Evolutionary conservation across 2,329 filamentous ascomycete species (phyloP).

Genomic region (Aurifilum marmelostoma): DNA sequence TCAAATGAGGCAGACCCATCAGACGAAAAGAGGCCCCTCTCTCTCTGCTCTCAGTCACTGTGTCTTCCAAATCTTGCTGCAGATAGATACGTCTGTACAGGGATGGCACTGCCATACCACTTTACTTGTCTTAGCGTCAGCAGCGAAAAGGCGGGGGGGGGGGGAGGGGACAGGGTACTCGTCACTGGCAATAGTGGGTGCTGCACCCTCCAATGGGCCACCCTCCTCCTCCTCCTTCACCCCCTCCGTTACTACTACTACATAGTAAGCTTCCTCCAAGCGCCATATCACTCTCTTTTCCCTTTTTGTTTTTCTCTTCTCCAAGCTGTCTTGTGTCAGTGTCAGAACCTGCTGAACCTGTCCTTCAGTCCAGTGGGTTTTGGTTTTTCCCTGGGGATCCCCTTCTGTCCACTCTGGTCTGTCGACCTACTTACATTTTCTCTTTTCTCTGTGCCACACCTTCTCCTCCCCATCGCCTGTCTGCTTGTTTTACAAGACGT

Average conservation of each 20-base stretch:
- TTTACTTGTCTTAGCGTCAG: not conserved
- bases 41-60: not conserved
- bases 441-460: not conserved
- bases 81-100: too few species aligned
- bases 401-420: not conserved
- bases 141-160: not conserved
- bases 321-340: too few species aligned
- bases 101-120: not conserved
- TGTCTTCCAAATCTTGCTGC: not conserved
- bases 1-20: not conserved
- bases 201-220: too few species aligned
- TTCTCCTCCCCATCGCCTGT: not conserved
- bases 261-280: not conserved
- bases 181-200: not conserved
- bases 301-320: not conserved
- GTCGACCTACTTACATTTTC: not conserved
- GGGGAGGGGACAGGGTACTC: not conserved
- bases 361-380: not conserved
- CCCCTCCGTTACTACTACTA: too few species aligned
- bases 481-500: not conserved
- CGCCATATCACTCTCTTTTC: not conserved
- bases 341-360: too few species aligned
- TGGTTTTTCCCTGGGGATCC: not conserved
- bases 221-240: too few species aligned
- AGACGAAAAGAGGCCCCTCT: not conserved